Base-by-base conservation (phyloP, 306 rosid genomes). In the Benincasa hispida region DNA sequence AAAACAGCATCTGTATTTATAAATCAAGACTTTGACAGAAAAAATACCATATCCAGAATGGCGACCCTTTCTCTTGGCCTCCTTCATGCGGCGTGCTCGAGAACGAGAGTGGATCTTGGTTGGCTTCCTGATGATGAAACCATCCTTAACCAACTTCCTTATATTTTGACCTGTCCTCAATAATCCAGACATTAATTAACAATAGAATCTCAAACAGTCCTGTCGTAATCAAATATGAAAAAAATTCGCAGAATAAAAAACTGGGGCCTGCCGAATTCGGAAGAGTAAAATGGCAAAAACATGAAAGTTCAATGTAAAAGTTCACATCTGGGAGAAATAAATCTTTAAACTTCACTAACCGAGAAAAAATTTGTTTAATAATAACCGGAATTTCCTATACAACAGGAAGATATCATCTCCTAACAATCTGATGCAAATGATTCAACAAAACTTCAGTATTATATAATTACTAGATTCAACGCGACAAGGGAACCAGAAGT, bases 21-120 rank as follows among this genome's bases (percentile, higher is more conserved):
- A 74, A 54, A 74, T 30, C 51, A 34, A 8, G 42, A 21, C 19
- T 18, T 18, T 0, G 28, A 55, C 39, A 39, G 56, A 14, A 17
- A 37, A 12, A 3, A 7, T 94, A 94, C 99, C 99, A 45, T 94
- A 89, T 61, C 99, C 99, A 47, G 99, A 90, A 81, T 94, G 99
- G 17, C 99, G 91, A 0, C 99, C 99, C 86, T 94, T 94, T 79
- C 90, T 87, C 92, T 90, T 94, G 25, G 99, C 99, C 84, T 85
- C 99, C 81, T 87, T 92, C 97, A 91, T 92, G 0, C 99, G 78
- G 27, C 99, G 96, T 3, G 99, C 99, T 48, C 97, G 97, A 32
- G 99, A 94, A 7, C 99, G 91, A 0, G 97, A 94, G 78, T 94
- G 99, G 74, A 94, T 94, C 89, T 94, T 94, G 50, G 97, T 94